A percentile compares a stretch with the other conserved stretches of the same genome.
Evolutionary conservation across 352 stramenopile species (phyloP).

Genomic region (Globisporangium paroecandrum): DNA sequence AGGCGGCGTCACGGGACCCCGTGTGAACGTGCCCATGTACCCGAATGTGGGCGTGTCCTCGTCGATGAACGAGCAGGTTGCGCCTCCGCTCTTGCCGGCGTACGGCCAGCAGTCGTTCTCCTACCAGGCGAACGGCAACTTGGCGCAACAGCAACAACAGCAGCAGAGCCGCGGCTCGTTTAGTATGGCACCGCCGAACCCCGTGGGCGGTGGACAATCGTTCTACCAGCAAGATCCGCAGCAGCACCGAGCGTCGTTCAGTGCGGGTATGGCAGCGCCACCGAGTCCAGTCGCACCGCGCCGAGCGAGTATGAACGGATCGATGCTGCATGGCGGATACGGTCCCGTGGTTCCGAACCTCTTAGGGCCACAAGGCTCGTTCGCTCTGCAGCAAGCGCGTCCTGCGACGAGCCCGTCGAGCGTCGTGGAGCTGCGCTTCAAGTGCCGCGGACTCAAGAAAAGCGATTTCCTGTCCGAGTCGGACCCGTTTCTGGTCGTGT

Average conservation of each 20-base stretch:
- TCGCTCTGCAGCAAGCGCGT: not conserved
- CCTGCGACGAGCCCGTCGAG: slow-evolving; percentile 32
- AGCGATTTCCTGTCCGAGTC: slow-evolving; percentile 67
- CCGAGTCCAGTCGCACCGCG: not conserved
- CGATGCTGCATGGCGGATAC: slow-evolving; percentile 41
- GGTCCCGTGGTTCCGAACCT: slow-evolving; percentile 32
- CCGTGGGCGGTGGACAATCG: slow-evolving; percentile 7
- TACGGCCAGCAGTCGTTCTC: slow-evolving; percentile 14
- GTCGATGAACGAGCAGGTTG: not conserved
- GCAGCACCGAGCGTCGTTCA: slow-evolving; percentile 4
- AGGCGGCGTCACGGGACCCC: slow-evolving; percentile 7
- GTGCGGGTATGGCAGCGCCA: not conserved
- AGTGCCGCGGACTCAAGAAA: slow-evolving; percentile 69
- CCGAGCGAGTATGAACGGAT: not conserved
- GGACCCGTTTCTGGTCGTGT: slow-evolving; percentile 72
- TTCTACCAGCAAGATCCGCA: slow-evolving; percentile 12
- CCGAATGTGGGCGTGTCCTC: not conserved
- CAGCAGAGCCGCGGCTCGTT: slow-evolving; percentile 18
- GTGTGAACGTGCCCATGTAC: slow-evolving; percentile 13
- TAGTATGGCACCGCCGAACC: slow-evolving; percentile 10
- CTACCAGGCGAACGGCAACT: slow-evolving; percentile 1
- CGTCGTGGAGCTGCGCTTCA: slow-evolving; percentile 64
- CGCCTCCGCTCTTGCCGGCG: not conserved
- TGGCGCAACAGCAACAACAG: slow-evolving; percentile 11
- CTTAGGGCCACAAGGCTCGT: slow-evolving; percentile 6